phyloP scores from a whole-genome alignment of 202 grass and related monocot species.

The Digitaria exilis region DNA sequence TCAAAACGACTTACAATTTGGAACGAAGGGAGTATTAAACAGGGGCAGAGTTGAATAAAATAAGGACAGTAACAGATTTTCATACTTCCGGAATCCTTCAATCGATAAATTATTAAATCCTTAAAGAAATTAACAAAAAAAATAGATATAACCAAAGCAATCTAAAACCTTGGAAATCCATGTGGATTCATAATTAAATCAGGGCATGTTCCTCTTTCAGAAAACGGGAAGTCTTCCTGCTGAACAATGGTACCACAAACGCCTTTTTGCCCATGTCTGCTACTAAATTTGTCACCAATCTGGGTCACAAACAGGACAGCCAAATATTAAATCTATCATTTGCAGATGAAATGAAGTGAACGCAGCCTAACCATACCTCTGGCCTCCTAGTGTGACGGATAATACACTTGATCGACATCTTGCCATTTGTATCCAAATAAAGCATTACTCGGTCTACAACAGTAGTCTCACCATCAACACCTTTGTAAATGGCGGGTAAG shows the following conservation, averaged over 20 bases:
- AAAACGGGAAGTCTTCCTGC: too few relatives aligned
- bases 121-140: conserved; percentile 40
- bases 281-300: too few relatives aligned
- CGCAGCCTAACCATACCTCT: conserved; percentile 54
- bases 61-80: background rate
- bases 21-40: too few relatives aligned
- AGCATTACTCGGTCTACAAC: conserved; percentile 84
- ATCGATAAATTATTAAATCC: background rate
- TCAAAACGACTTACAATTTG: too few relatives aligned
- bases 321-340: background rate
- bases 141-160: conserved; percentile 26
- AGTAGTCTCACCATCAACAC: conserved; percentile 86
- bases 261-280: too few relatives aligned
- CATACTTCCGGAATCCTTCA: too few relatives aligned
- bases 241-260: too few relatives aligned
- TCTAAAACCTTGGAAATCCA: conserved; percentile 49
- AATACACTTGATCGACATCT: conserved; percentile 86
- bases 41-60: background rate
- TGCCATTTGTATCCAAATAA: conserved; percentile 78
- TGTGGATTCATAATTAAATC: too few relatives aligned
- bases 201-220: too few relatives aligned
- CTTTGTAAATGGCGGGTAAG: conserved; percentile 68
- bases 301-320: too few relatives aligned
- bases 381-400: conserved; percentile 85
- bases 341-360: conserved; percentile 40